Base-by-base conservation (phyloP, 2,329 filamentous ascomycete species). In the Ilyonectria mors-panacis region DNA sequence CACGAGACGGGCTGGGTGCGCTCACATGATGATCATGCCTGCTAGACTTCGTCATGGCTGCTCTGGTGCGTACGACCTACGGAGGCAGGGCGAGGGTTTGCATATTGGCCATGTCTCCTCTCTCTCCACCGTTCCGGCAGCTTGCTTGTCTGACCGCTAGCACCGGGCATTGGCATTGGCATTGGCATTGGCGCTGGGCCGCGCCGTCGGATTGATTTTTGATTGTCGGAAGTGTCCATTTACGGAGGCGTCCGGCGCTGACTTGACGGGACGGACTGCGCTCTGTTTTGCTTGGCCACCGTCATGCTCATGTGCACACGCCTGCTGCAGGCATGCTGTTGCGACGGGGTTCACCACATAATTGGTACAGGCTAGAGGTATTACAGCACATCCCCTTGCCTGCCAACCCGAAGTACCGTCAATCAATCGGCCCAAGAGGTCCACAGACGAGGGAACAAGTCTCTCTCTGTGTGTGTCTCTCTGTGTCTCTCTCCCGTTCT, bases 11-110 rank as follows among this genome's bases (percentile, higher is more conserved):
- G 54, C 39, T 48, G 51, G 55, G 55, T 51, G 33, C 37, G 54
- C 69, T 69, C 73, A 75, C 73, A 75, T 75, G 73, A 75, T 72
- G 65, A 65, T 61, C 64, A 70, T 73, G 66, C 61, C 68, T 67
- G 67, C 42, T 70, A 56, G 66, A 45, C 53, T 55, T 67, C 57
- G 70, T 70, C 64, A 72, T 70, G 54, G 62, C 63, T 59, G 42
- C 58, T 57, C 37, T 30, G 26, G 26, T 26, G 26, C 6, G 26
- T 26, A 26, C 26, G 26, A 26, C 26, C 4, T 6, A 26, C 26
- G 26, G 26, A 26, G 26, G 26, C 26, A 26, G 26, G 26, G 26
- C 26, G 26, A 26, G 26, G 26, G 26, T 26, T 26, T 39, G 12
- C 12, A 6, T 39, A 39, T 6, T 39, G 37, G 37, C 37, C 10